Evolutionary conservation across 345 rosid genomes (phyloP).

Genomic region (Rhodamnia rubescens): DNA sequence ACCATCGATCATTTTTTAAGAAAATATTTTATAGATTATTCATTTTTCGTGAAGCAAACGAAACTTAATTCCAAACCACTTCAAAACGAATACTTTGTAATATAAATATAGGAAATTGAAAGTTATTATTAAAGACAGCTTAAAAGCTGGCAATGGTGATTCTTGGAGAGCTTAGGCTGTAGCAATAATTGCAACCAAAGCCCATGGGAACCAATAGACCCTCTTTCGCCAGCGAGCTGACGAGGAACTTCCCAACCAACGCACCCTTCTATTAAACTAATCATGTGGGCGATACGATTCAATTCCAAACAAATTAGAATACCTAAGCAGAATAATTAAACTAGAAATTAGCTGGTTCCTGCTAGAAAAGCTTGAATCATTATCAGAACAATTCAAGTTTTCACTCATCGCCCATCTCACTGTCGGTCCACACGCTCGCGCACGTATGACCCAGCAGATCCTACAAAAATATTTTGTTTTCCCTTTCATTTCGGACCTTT

Average conservation of each 20-base stretch:
- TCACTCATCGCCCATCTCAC: not conserved
- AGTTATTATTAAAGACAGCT: not conserved
- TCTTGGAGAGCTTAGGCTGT: not conserved
- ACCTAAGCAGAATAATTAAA: not conserved
- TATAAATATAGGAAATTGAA: not conserved
- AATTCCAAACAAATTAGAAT: not conserved
- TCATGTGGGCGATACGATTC: not conserved
- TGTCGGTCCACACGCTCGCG: not conserved
- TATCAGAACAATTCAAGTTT: not conserved
- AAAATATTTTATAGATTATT: not conserved
- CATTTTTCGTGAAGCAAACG: not conserved
- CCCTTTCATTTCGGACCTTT: not conserved
- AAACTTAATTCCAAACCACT: rapidly evolving
- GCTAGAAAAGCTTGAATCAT: not conserved
- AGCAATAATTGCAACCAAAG: not conserved
- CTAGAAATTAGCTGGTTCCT: constrained; percentile 3
- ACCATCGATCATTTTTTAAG: not conserved
- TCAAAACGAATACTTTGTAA: not conserved
- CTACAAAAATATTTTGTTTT: not conserved
- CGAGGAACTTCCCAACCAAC: not conserved
- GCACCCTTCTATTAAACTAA: not conserved
- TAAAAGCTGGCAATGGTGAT: not conserved
- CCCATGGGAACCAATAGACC: not conserved
- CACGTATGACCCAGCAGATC: not conserved
- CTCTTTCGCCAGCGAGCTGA: not conserved